Base-by-base conservation (phyloP, 108 stramenopile species). In the Pseudonitzschia pungens region DNA sequence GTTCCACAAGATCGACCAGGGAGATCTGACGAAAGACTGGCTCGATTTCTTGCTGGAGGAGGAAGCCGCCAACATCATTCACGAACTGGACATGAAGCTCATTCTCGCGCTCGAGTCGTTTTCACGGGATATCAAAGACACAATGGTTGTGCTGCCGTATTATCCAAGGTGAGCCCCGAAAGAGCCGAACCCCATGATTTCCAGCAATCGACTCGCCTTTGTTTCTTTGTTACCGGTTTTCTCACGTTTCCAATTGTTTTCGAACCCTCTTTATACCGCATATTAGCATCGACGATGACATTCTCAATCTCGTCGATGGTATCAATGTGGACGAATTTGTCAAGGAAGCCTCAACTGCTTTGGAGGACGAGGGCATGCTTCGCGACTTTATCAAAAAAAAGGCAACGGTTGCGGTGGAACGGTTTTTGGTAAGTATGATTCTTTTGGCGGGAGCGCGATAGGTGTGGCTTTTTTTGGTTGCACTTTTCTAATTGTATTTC, bases 221-320 rank as follows among this genome's bases (percentile, higher is more conserved):
- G 36, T 5, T 6, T 36, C 4, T 5, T 36, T 36, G 36, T 36
- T 36, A n/a, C n/a, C n/a, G 36, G 2, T 36, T 6, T 5, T 36
- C 36, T 36, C 36, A 36, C 29, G 27, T 54, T 45, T 28, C 51
- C 24, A 51, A 69, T 28, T 50, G 51, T 26, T 40, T 24, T 59
- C 57, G 18, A 44, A 33, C 48, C 57, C 27, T 45, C 8, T 36
- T 53, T 76, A 26, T 51, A 32, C 50, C 14, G 44, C 65, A 32
- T 64, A 48, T 5, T 36, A 94, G 89, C 28, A 89, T 95, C 68
- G 93, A 95, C 50, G 88, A 92, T 42, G 93, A 95, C 51, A 84
- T 95, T 44, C 81, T 95, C 45, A 85, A 92, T 58, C 83, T 95
- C 8, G 89, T 95, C 62, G 93, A 95, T 65, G 91, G 91, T 60